Conservation (phyloP, 2,329 filamentous ascomycete genomes). For the Aspergillus sp. region DNA sequence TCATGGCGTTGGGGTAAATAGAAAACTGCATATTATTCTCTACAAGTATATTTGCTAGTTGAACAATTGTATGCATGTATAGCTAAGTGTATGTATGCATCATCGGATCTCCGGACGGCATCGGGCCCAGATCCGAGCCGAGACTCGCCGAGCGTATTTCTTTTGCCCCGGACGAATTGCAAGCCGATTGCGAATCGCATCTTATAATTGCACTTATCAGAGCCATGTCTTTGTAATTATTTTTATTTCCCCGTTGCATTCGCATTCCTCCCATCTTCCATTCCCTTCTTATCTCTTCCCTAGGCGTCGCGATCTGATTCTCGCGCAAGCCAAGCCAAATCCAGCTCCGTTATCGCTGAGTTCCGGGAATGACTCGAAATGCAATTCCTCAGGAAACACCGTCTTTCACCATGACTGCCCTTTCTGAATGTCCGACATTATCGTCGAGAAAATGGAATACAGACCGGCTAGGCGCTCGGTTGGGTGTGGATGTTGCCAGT, state of each 20-base stretch:
- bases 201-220: background rate
- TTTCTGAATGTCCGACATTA: slow-evolving; percentile 13
- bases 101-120: slow-evolving; percentile 6
- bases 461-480: slow-evolving; percentile 58
- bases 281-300: background rate
- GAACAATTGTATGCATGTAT: background rate
- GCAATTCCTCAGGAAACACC: slow-evolving; percentile 20
- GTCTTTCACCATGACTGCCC: slow-evolving; percentile 13
- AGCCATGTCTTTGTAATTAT: slow-evolving; percentile 1
- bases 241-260: background rate
- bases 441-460: slow-evolving; percentile 60
- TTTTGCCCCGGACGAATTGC: background rate
- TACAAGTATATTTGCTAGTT: no score
- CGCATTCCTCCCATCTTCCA: slow-evolving; percentile 1
- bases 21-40: background rate
- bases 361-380: slow-evolving; percentile 24
- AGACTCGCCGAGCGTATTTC: background rate
- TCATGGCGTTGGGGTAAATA: slow-evolving; percentile 1
- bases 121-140: slow-evolving; percentile 3
- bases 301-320: no score
- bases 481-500: slow-evolving; percentile 62
- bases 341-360: background rate
- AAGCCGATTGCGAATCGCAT: background rate
- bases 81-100: background rate
- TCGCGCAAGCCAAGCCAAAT: no score